A percentile compares a stretch with the other conserved stretches of the same genome.
Conservation (phyloP, 2,329 filamentous ascomycete genomes). For the Talaromyces verruculosus region DNA sequence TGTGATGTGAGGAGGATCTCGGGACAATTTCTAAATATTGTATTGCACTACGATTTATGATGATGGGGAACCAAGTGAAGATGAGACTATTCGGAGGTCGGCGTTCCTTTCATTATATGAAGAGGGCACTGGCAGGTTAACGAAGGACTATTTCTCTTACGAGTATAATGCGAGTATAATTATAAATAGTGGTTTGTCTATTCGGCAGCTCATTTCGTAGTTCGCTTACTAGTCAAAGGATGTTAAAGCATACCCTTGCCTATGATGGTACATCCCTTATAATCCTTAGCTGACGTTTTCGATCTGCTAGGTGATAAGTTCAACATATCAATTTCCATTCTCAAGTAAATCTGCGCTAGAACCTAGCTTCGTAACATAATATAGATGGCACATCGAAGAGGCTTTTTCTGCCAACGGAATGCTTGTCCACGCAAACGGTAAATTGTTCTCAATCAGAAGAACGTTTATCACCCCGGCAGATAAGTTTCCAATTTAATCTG, state of each 20-base stretch:
- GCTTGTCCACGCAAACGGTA: too few relatives aligned
- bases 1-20: constrained; percentile 36
- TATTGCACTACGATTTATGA: neutral
- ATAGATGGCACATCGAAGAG: too few relatives aligned
- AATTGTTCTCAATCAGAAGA: too few relatives aligned
- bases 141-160: neutral
- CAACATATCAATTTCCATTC: neutral
- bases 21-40: neutral
- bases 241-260: neutral
- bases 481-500: too few relatives aligned
- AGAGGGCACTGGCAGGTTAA: neutral
- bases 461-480: too few relatives aligned
- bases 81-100: neutral
- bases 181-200: neutral
- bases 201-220: neutral
- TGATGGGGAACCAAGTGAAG: neutral
- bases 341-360: too few relatives aligned
- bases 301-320: neutral
- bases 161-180: too few relatives aligned
- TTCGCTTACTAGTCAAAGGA: neutral
- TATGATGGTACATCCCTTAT: neutral
- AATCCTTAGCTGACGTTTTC: neutral
- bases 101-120: neutral
- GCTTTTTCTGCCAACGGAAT: too few relatives aligned
- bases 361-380: too few relatives aligned